These are phyloP conservation scores for Metroxylon sagu DNA, from an alignment of 176 grass and related monocot species.

Conservation along the genomic window DNA sequence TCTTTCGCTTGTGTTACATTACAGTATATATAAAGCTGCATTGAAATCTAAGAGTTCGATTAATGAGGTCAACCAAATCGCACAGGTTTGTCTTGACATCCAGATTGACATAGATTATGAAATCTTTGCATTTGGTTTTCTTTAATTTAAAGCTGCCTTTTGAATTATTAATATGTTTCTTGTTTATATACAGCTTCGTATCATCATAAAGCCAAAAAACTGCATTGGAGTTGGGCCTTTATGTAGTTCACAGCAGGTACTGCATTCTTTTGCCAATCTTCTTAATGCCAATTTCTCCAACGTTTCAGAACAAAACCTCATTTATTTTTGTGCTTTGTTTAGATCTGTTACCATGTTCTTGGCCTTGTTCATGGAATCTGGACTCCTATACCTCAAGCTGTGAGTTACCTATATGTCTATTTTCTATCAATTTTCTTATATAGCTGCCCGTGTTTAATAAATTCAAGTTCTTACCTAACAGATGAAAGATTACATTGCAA, in stretches of 20 bases:
- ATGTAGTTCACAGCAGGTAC: conserved; percentile 83
- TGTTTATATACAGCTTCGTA: conserved; percentile 56
- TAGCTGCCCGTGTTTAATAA: conserved; percentile 9
- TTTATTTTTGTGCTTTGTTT: conserved; percentile 28
- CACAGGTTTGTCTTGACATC: conserved; percentile 48
- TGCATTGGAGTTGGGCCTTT: conserved; percentile 77
- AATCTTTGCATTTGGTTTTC: no score
- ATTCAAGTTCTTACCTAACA: conserved; percentile 24
- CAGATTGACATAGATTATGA: no score
- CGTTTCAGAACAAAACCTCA: conserved; percentile 19
- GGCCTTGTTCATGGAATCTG: conserved; percentile 97
- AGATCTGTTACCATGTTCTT: conserved; percentile 99
- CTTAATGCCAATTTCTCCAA: conserved; percentile 16
- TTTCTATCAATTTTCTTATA: not conserved
- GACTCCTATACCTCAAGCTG: conserved; percentile 94
- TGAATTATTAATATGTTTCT: conserved; percentile 2
- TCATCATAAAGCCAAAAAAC: conserved; percentile 86
- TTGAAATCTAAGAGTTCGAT: conserved; percentile 67
- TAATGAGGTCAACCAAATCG: conserved; percentile 83
- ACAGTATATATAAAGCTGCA: conserved; percentile 76
- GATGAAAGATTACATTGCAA: conserved; percentile 98
- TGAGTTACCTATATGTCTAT: conserved; percentile 42
- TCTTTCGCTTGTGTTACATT: conserved; percentile 9
- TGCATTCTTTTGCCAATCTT: conserved; percentile 12
- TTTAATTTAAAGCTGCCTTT: no score